Percentiles rank a stretch among this genome's conserved stretches.
Evolutionary conservation across 148 eudicot genomes (phyloP).

Genomic region (Pouteria glomerata): DNA sequence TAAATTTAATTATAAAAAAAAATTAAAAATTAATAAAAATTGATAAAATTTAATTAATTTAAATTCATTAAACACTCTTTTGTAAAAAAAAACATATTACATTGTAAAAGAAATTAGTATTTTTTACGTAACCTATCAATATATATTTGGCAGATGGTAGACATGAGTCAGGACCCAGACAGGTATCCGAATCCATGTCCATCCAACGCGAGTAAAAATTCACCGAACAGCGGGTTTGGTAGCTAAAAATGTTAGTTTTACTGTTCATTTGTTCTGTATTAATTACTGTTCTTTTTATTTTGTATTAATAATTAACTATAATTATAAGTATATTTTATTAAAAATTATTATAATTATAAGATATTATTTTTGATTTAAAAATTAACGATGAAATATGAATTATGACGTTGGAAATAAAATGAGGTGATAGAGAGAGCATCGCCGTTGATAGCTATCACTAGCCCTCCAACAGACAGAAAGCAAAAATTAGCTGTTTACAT

Average conservation of each 20-base stretch:
- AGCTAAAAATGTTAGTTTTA: background rate
- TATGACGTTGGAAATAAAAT: background rate
- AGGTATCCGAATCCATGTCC: slow-evolving; percentile 1
- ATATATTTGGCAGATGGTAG: too few species aligned
- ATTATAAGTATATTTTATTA: background rate
- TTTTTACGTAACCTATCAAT: too few species aligned
- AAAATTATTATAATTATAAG: too few species aligned
- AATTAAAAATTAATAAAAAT: too few species aligned
- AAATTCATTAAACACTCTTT: too few species aligned
- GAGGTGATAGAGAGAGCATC: background rate
- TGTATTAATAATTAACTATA: background rate
- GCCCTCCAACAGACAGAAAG: slow-evolving; percentile 25
- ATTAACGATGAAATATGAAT: too few species aligned
- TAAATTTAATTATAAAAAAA: too few species aligned
- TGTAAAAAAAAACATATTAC: too few species aligned
- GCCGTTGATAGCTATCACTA: background rate
- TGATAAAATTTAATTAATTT: too few species aligned
- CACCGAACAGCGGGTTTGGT: background rate
- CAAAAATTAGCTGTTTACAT: slow-evolving; percentile 22
- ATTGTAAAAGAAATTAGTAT: too few species aligned
- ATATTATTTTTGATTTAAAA: too few species aligned
- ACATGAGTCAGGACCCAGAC: slow-evolving; percentile 7
- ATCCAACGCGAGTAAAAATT: background rate
- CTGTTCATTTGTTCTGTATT: background rate
- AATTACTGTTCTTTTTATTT: background rate